Percentiles rank a stretch among this genome's conserved stretches.
phyloP scores from a whole-genome alignment of 2,329 filamentous ascomycete species.

The Thermoascus crustaceus region DNA sequence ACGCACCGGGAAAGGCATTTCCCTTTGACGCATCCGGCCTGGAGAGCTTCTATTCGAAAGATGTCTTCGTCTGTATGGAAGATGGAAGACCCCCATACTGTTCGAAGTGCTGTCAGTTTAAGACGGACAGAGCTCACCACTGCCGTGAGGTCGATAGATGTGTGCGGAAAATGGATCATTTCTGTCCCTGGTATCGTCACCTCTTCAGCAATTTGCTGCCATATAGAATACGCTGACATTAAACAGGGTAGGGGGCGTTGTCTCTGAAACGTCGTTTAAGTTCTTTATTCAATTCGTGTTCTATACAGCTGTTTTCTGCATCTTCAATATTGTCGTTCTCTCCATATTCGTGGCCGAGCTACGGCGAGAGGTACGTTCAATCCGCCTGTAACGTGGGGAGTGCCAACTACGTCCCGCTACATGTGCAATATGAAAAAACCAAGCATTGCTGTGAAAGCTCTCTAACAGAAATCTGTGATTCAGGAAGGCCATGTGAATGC shows the following conservation, averaged over 20 bases:
- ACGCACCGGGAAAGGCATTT: constrained; percentile 16
- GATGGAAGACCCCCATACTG: constrained; percentile 87
- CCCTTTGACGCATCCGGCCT: constrained; percentile 58
- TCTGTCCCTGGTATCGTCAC: constrained; percentile 64
- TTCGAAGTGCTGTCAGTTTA: constrained; percentile 74
- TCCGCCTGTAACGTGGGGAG: too few relatives aligned
- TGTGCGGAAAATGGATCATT: constrained; percentile 87
- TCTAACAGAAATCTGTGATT: too few relatives aligned
- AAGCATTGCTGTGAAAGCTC: too few relatives aligned
- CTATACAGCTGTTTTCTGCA: constrained; percentile 62
- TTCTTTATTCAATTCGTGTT: constrained; percentile 84
- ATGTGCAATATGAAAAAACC: too few relatives aligned
- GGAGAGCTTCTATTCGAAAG: constrained; percentile 70
- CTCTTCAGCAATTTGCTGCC: constrained; percentile 1
- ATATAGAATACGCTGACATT: not conserved
- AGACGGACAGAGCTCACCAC: constrained; percentile 80
- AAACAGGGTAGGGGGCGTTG: constrained; percentile 75
- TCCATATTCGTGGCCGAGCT: constrained; percentile 57
- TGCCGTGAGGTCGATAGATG: constrained; percentile 75
- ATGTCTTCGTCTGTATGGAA: constrained; percentile 73
- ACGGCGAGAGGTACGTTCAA: constrained; percentile 34
- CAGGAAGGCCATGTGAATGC: constrained; percentile 41
- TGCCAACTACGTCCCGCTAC: too few relatives aligned
- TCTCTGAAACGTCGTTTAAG: constrained; percentile 79
- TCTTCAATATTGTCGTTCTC: constrained; percentile 54